These are phyloP conservation scores for Epichloe festucae DNA, from an alignment of 2,329 filamentous ascomycete species.

Conservation along the genomic window DNA sequence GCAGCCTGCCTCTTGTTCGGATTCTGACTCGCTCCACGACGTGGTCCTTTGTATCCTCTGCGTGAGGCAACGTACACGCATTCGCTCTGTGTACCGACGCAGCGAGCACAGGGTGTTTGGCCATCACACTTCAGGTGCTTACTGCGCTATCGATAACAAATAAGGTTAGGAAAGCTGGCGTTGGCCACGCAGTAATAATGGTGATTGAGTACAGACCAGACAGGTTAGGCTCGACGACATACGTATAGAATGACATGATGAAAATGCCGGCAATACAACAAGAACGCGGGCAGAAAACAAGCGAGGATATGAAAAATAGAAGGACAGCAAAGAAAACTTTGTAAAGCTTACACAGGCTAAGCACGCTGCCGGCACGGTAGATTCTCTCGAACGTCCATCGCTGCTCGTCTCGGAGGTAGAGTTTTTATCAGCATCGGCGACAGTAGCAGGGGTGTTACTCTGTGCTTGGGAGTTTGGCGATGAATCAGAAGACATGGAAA, in stretches of 20 bases:
- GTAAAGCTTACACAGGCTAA: slow-evolving; percentile 36
- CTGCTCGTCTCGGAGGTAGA: slow-evolving; percentile 5
- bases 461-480: slow-evolving; percentile 5
- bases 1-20: slow-evolving; percentile 38
- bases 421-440: slow-evolving; percentile 1
- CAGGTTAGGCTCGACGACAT: not conserved
- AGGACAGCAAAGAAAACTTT: not conserved
- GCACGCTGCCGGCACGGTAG: slow-evolving; percentile 37
- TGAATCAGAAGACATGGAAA: slow-evolving; percentile 4
- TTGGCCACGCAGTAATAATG: not conserved
- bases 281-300: not conserved
- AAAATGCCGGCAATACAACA: not conserved
- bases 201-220: not conserved
- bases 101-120: slow-evolving; percentile 55
- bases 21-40: slow-evolving; percentile 26
- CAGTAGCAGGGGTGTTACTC: not conserved
- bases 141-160: slow-evolving; percentile 27
- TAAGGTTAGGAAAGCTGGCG: not conserved
- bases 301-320: not conserved
- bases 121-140: slow-evolving; percentile 72
- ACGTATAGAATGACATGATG: not conserved
- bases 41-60: slow-evolving; percentile 56
- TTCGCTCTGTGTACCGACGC: slow-evolving; percentile 40
- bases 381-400: slow-evolving; percentile 13
- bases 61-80: slow-evolving; percentile 65